Conservation (phyloP, 2,329 filamentous ascomycete genomes). For the Leptographium wingfieldii region DNA sequence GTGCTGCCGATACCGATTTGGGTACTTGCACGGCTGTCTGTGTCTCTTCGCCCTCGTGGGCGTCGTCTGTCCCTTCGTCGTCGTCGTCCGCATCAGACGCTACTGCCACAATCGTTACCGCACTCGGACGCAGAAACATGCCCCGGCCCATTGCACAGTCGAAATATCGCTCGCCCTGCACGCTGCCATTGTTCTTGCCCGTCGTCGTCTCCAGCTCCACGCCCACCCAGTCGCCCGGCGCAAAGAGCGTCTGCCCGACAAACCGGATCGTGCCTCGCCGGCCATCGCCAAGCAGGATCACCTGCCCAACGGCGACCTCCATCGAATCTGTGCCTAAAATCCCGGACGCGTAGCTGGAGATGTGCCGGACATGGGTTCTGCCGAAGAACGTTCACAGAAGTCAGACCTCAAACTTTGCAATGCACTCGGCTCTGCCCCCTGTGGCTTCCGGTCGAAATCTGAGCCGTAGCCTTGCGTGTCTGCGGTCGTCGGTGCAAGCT, state of each 20-base stretch:
- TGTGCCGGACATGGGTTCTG: background rate
- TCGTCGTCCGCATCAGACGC: background rate
- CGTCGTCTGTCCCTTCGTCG: background rate
- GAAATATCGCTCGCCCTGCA: constrained; percentile 81
- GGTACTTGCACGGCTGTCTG: constrained; percentile 13
- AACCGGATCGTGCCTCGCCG: constrained; percentile 69
- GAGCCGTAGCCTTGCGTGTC: background rate
- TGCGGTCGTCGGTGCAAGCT: background rate
- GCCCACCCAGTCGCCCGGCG: constrained; percentile 75
- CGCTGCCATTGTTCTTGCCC: constrained; percentile 90
- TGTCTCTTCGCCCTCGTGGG: constrained; percentile 8
- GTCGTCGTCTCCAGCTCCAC: constrained; percentile 70
- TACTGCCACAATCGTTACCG: constrained; percentile 42
- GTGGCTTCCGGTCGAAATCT: background rate
- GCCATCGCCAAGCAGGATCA: constrained; percentile 66
- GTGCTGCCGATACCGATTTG: background rate
- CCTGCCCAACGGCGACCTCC: constrained; percentile 54
- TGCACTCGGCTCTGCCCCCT: background rate
- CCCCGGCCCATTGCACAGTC: constrained; percentile 62
- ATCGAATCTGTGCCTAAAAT: constrained; percentile 15
- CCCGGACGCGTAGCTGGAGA: background rate
- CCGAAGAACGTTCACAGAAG: background rate
- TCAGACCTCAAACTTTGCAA: background rate
- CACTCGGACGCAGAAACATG: constrained; percentile 74
- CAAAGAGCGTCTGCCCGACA: constrained; percentile 67